Evolutionary conservation across 73 alveolate genomes (phyloP), one percentile per base, ranked within the genome.

Genomic region (Paramecium primaurelia): DNA sequence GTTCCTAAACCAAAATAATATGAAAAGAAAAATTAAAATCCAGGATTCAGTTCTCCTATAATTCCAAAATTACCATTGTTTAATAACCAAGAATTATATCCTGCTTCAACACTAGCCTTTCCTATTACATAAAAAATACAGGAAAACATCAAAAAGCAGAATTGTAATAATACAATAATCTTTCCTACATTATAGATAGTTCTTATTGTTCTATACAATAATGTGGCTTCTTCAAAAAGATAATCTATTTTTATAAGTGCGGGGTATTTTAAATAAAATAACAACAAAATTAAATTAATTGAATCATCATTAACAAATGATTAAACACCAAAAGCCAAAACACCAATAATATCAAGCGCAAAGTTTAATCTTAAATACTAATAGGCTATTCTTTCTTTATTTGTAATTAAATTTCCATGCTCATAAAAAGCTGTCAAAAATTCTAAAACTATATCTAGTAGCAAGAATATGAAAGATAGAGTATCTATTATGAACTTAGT

Each of bases 331-430:
- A 42, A 80, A 5, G 75, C 73, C 54, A 80, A 40, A 10, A 28
- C 16, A 5, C 45, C 91, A 45, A 80, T 6, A 14, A 80, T 10
- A 49, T 80, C 91, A 25, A 32, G n/a, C 2, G 18, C 26, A 47
- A 80, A 80, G 49, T 26, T 40, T 11, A n/a, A 10, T 8, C 77
- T 80, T 32, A 80, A 26, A 80, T 80, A 80, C 14, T 80, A 4
- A 25, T 80, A 25, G 6, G 75, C 75, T 14, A 80, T 80, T 44
- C 44, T 80, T 18, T 42, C 49, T 45, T 80, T 80, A 80, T 80
- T 77, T 22, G 91, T 80, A 42, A 80, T 49, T 45, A 80, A 49
- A 80, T 80, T 80, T 25, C 91, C 91, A n/a, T 80, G 91, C 11
- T 45, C 58, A 80, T 80, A 80, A 47, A 42, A 80, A 4, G 91